Percentiles rank a stretch among this genome's conserved stretches.
Conservation (phyloP, 2,329 filamentous ascomycete species). For the Gnomoniopsis sp. region DNA sequence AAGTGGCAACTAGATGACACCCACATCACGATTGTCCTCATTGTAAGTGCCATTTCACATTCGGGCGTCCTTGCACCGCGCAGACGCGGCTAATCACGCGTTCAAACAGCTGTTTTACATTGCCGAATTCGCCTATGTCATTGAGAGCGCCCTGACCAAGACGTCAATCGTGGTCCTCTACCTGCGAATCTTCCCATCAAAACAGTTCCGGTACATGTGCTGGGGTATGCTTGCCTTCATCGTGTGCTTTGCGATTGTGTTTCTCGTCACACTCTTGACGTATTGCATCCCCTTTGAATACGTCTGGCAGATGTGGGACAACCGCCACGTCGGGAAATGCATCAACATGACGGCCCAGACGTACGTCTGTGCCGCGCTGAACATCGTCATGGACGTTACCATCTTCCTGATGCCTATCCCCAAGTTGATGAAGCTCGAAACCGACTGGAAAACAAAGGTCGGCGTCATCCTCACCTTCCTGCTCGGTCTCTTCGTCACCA, state of each 20-base stretch:
- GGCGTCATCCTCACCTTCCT: conserved; percentile 35
- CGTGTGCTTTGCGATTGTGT: conserved; percentile 19
- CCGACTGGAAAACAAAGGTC: conserved; percentile 23
- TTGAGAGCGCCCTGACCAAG: conserved; percentile 26
- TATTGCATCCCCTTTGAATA: conserved; percentile 22
- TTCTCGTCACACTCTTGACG: conserved; percentile 19
- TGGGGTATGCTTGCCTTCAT: conserved; percentile 18
- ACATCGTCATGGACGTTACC: conserved; percentile 33
- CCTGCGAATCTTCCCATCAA: conserved; percentile 27
- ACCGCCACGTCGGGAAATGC: conserved; percentile 23
- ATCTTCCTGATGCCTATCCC: conserved; percentile 34
- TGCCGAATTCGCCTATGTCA: conserved; percentile 31
- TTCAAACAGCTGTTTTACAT: conserved; percentile 28
- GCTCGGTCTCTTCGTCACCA: conserved; percentile 33
- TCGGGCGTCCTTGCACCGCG: too few species aligned
- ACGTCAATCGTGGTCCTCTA: conserved; percentile 29
- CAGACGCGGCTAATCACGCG: background rate
- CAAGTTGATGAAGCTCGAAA: conserved; percentile 28
- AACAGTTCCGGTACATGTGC: conserved; percentile 24
- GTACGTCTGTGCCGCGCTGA: conserved; percentile 27
- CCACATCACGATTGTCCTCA: conserved; percentile 19
- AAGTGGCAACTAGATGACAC: conserved; percentile 20
- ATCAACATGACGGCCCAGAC: conserved; percentile 31
- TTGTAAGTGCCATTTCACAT: conserved; percentile 13
- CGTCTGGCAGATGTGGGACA: conserved; percentile 21